Conservation (phyloP, 2,329 filamentous ascomycete genomes). For the Diaporthe citri region DNA sequence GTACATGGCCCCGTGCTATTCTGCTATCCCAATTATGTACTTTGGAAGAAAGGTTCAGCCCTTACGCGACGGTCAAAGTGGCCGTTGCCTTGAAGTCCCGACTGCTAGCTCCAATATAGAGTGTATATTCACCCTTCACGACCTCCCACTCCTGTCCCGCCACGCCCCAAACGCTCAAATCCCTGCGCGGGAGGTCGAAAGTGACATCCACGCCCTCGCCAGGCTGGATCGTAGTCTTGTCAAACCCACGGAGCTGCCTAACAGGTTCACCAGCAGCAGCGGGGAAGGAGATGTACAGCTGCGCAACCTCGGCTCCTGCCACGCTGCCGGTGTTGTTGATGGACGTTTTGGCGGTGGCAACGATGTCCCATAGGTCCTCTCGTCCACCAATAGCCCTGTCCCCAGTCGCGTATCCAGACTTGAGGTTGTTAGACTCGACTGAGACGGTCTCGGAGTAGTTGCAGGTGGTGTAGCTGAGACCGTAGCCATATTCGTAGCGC, state of each 20-base stretch:
- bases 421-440: conserved; percentile 44
- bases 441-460: conserved; percentile 51
- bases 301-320: conserved; percentile 61
- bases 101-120: conserved; percentile 55
- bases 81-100: background rate
- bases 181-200: conserved; percentile 70
- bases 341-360: conserved; percentile 54
- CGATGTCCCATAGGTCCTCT: conserved; percentile 60
- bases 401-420: conserved; percentile 53
- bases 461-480: conserved; percentile 65
- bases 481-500: conserved; percentile 68
- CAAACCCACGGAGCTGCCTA: conserved; percentile 74
- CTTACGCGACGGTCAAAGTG: background rate
- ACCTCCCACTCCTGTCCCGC: conserved; percentile 71
- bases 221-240: conserved; percentile 66
- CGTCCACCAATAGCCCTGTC: conserved; percentile 58
- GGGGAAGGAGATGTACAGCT: conserved; percentile 62
- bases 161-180: conserved; percentile 76
- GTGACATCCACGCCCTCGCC: conserved; percentile 58
- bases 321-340: conserved; percentile 58
- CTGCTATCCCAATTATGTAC: background rate
- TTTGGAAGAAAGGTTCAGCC: background rate
- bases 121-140: conserved; percentile 56
- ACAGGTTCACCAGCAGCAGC: conserved; percentile 57
- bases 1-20: background rate